Evolutionary conservation across 1,284 basidiomycete genomes (phyloP), one percentile per base, ranked within the genome.

Genomic region (Phellinidium pouzarii): DNA sequence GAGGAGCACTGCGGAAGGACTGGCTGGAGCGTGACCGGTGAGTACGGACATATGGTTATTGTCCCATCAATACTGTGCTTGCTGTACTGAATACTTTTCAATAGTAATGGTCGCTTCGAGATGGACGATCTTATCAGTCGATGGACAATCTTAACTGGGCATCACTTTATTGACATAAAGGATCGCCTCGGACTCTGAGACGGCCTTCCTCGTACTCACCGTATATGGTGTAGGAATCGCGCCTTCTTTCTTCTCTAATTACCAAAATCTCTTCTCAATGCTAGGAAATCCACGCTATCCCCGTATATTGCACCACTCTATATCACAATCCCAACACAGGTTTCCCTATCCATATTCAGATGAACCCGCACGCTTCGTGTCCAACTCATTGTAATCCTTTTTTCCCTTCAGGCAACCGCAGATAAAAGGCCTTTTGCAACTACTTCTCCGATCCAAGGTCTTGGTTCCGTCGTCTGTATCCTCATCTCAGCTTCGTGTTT

Each of bases 151-250:
- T 62, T 81, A 59, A 67, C 65, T 52, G 64, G 75, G 1, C 61
- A 67, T 17, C 75, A 80, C 55, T 79, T 81, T 59, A 62, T 78
- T 45, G 62, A 62, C 37, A 65, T 79, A 65, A 80, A 81, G 60
- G 66, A 62, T 47, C 73, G 67, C 57, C 70, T 80, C 53, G 74
- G 71, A 44, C 76, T 80, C 52, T 80, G 64, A 77, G 37, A 44
- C 23, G n/a, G 19, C 36, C n/a, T 4, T 44, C 29, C 40, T 37
- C 22, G 45, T 45, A 48, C 38, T 45, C 44, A 36, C 19, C 19
- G 17, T 40, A 8, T 40, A 14, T n/a, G 6, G 3, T 25, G 27
- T 44, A 49, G 7, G 43, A 37, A 25, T 27, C 25, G 34, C 17
- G 38, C 49, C 29, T 25, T 43, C 37, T 11, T 40, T 14, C 3